These are phyloP conservation scores for Imleria badia DNA, from an alignment of 768 basidiomycete species.

Conservation along the genomic window DNA sequence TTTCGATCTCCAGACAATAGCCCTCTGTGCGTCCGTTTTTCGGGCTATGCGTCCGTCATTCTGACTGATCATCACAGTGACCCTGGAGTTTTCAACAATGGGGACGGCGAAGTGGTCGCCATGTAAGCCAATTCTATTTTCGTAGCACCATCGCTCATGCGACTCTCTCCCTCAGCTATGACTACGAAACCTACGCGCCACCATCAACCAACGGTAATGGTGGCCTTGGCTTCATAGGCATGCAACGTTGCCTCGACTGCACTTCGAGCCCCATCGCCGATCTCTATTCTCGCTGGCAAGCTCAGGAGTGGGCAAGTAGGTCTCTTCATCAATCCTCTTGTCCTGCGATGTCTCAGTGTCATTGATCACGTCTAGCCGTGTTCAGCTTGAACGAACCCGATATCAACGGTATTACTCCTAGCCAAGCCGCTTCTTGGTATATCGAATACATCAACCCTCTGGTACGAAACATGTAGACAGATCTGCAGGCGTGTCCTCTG, in stretches of 20 bases:
- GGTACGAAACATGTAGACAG: conserved; percentile 18
- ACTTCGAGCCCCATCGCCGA: conserved; percentile 35
- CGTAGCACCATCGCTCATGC: not conserved
- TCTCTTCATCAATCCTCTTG: not conserved
- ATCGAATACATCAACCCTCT: conserved; percentile 37
- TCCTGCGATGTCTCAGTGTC: not conserved
- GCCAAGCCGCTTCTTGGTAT: conserved; percentile 37
- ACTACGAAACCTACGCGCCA: conserved; percentile 37
- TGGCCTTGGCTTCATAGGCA: conserved; percentile 39
- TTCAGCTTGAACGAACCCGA: conserved; percentile 41
- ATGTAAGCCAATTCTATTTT: conserved; percentile 23
- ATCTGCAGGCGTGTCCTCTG: not conserved
- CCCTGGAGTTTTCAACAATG: conserved; percentile 34
- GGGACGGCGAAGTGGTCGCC: conserved; percentile 33
- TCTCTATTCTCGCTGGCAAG: conserved; percentile 32
- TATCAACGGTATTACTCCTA: conserved; percentile 28
- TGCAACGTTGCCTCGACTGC: conserved; percentile 40
- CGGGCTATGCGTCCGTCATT: not conserved
- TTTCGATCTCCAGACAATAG: conserved; percentile 21
- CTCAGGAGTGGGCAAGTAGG: conserved; percentile 34
- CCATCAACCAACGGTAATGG: conserved; percentile 36
- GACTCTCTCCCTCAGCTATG: conserved; percentile 27
- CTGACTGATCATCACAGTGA: conserved; percentile 17
- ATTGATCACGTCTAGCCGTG: conserved; percentile 21
- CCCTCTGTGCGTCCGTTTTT: conserved; percentile 26